These are phyloP conservation scores for Logfia minima DNA, from an alignment of 129 eudicot species.

Conservation along the genomic window DNA sequence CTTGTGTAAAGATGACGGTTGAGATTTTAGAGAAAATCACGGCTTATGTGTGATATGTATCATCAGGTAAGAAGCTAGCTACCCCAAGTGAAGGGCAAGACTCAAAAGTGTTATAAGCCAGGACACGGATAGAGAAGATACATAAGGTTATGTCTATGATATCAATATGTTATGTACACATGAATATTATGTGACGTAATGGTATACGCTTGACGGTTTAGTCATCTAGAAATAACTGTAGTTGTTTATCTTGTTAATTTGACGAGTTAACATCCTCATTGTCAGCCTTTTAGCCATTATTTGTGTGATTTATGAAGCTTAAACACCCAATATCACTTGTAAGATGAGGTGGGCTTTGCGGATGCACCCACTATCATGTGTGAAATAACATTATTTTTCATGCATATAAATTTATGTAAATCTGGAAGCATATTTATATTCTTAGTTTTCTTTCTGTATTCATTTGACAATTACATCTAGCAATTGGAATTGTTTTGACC, in stretches of 20 bases:
- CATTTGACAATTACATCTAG: background rate
- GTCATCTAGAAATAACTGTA: background rate
- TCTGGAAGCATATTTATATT: background rate
- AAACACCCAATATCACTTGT: background rate
- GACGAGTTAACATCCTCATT: background rate
- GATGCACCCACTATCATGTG: background rate
- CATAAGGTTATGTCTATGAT: background rate
- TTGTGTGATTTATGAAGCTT: background rate
- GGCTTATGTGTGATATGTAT: background rate
- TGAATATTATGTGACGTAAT: background rate
- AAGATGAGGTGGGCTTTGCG: background rate
- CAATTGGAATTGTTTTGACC: background rate
- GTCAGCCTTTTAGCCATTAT: constrained; percentile 1
- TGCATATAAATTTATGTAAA: background rate
- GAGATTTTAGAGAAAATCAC: background rate
- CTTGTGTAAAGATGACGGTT: background rate
- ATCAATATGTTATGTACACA: background rate
- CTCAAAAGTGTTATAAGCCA: background rate
- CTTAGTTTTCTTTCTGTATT: background rate
- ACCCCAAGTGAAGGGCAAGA: background rate
- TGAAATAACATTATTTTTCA: background rate
- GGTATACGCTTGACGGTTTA: background rate
- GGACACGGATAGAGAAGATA: background rate
- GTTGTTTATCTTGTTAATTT: background rate
- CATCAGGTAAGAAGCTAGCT: background rate